A percentile compares a stretch with the other conserved stretches of the same genome.
Conservation (phyloP, 768 basidiomycete species). For the Tulasnella sp. region DNA sequence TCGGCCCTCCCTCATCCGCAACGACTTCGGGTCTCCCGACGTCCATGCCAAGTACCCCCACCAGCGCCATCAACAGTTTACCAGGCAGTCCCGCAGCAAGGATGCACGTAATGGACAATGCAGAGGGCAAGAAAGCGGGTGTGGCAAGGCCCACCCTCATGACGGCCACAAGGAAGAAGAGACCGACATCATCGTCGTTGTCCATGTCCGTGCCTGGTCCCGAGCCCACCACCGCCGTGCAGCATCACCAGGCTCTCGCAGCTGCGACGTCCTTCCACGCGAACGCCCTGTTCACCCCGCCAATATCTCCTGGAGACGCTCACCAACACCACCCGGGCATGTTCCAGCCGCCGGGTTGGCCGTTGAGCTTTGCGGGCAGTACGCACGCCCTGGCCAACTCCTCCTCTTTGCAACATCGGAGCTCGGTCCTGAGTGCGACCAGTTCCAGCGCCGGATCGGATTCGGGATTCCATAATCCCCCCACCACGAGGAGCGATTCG, state of each 20-base stretch:
- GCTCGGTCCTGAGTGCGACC: not conserved
- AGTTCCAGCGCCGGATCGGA: slow-evolving; percentile 6
- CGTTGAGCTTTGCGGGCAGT: not conserved
- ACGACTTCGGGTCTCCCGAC: slow-evolving; percentile 5
- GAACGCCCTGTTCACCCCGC: not conserved
- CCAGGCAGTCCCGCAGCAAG: slow-evolving; percentile 9
- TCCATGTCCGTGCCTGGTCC: slow-evolving; percentile 17
- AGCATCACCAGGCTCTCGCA: slow-evolving; percentile 13
- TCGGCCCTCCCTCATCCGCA: slow-evolving; percentile 16
- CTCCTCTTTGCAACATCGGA: not conserved
- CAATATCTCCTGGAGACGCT: slow-evolving; percentile 1
- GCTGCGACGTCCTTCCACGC: not conserved
- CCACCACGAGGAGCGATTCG: not conserved
- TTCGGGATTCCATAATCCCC: not conserved
- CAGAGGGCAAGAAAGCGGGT: not conserved
- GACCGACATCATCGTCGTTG: slow-evolving; percentile 10
- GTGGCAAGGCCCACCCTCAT: not conserved
- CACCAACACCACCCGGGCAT: not conserved
- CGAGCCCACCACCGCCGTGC: not conserved
- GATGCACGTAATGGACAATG: slow-evolving; percentile 4
- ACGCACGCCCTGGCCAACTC: not conserved
- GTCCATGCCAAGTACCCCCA: slow-evolving; percentile 15
- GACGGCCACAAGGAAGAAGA: slow-evolving; percentile 7
- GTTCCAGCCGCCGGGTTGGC: not conserved
- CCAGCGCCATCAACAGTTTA: slow-evolving; percentile 9